A percentile compares a stretch with the other conserved stretches of the same genome.
Conservation (phyloP, 805 yeast species). For the Jamesozyma hellenica region DNA sequence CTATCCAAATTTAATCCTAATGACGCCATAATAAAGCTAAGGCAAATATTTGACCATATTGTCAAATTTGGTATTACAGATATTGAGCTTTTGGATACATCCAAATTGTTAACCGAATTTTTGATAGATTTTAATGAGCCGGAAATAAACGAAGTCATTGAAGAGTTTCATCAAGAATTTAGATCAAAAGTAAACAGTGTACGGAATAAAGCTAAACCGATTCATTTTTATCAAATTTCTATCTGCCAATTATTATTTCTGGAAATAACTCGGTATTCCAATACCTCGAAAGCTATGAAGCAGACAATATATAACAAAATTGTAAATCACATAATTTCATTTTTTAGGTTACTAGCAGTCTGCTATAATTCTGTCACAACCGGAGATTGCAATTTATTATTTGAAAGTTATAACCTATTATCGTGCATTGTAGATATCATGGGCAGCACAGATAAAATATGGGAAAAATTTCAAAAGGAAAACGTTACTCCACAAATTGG, state of each 20-base stretch:
- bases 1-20: slow-evolving; percentile 14
- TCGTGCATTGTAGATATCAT: slow-evolving; percentile 9
- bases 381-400: slow-evolving; percentile 6
- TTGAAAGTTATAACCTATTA: slow-evolving; percentile 15
- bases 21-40: slow-evolving; percentile 5
- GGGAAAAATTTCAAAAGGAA: slow-evolving; percentile 13
- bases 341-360: slow-evolving; percentile 19
- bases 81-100: slow-evolving; percentile 14
- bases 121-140: slow-evolving; percentile 14
- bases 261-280: slow-evolving; percentile 19
- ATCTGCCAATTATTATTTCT: slow-evolving; percentile 22
- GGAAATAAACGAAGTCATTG: slow-evolving; percentile 11
- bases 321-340: slow-evolving; percentile 19
- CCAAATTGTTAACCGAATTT: slow-evolving; percentile 14
- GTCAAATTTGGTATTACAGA: slow-evolving; percentile 21
- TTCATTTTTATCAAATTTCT: slow-evolving; percentile 26
- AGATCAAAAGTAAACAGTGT: slow-evolving; percentile 17
- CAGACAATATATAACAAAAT: slow-evolving; percentile 14
- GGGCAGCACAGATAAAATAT: slow-evolving; percentile 8
- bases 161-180: slow-evolving; percentile 21
- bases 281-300: slow-evolving; percentile 7
- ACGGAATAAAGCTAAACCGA: slow-evolving; percentile 21
- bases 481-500: slow-evolving; percentile 13
- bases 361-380: slow-evolving; percentile 7
- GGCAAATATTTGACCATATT: slow-evolving; percentile 14